A percentile compares a stretch with the other conserved stretches of the same genome.
These are phyloP conservation scores for Sporothrix schenckii DNA, from an alignment of 2,329 filamentous ascomycete genomes.

Conservation along the genomic window DNA sequence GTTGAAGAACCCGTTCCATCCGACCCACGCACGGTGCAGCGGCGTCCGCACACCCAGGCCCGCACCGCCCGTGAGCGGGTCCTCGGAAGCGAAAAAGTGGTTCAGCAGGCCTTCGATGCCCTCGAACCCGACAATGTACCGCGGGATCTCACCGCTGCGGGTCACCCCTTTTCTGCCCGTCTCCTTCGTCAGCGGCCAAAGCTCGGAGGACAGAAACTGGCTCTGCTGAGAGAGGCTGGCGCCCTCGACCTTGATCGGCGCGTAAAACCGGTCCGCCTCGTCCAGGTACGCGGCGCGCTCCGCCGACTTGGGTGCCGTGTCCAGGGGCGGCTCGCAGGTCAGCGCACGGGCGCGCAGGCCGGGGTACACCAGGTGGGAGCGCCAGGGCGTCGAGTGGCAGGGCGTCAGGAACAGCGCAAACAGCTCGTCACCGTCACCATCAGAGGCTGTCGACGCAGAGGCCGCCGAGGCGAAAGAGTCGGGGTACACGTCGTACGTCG, in stretches of 20 bases:
- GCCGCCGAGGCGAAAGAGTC: slow-evolving; percentile 37
- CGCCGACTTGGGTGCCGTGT: slow-evolving; percentile 59
- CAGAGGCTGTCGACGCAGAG: neutral
- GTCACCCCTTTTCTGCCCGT: neutral
- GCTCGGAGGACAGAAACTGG: slow-evolving; percentile 59
- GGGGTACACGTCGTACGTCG: slow-evolving; percentile 41
- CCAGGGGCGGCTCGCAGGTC: slow-evolving; percentile 85
- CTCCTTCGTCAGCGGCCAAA: slow-evolving; percentile 48
- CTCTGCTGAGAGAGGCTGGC: neutral
- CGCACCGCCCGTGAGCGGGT: slow-evolving; percentile 40
- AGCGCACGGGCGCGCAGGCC: slow-evolving; percentile 78
- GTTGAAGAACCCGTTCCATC: slow-evolving; percentile 64
- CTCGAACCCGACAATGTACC: slow-evolving; percentile 65
- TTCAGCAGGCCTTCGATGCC: slow-evolving; percentile 55
- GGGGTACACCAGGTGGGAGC: slow-evolving; percentile 79
- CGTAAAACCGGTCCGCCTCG: slow-evolving; percentile 91
- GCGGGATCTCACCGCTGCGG: slow-evolving; percentile 49
- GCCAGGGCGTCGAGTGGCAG: slow-evolving; percentile 95
- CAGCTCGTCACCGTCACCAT: slow-evolving; percentile 48
- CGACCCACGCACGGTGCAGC: slow-evolving; percentile 56
- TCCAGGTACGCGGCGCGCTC: slow-evolving; percentile 74
- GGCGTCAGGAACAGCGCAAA: slow-evolving; percentile 87
- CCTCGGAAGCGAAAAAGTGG: slow-evolving; percentile 48
- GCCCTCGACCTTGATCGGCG: slow-evolving; percentile 49
- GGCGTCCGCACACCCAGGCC: slow-evolving; percentile 46